Evolutionary conservation across 495 filamentous ascomycete genomes (phyloP), one percentile per base, ranked within the genome.

Genomic region (Hypoxylon fragiforme): DNA sequence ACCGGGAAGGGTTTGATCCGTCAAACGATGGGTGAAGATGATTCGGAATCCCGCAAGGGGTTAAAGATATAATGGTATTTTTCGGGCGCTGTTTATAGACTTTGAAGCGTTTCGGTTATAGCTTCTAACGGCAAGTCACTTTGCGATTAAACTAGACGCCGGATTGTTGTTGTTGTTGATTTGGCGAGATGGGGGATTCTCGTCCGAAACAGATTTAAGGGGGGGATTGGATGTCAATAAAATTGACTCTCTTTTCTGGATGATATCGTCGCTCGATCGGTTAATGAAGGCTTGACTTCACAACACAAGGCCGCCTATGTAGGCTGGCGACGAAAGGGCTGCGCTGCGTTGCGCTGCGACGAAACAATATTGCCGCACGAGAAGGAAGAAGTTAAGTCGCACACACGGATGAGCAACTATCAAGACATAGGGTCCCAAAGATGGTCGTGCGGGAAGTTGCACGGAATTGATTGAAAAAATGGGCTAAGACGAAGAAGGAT

Each of bases 381-480:
- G 51, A 31, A 42, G 39, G 16, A 54, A 32, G 53, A 34, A 21
- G 39, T 38, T 18, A 52, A 56, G 58, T 56, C 52, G 58, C 46
- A 50, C 54, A 62, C 58, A 40, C 51, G 47, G 43, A 56, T 57
- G 49, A 30, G 26, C 21, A 28, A 52, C 42, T 13, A 28, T 53
- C 44, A 56, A 62, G 58, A 56, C 58, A 62, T 56, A 56, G 18
- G 46, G 30, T 46, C 52, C 34, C 41, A 16, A 51, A 56, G 39
- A 55, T 21, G 36, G 57, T 56, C 43, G 41, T 61, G 57, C 51
- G 55, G 32, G 15, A 48, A 11, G 57, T 45, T 54, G 58, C 52
- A 62, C 58, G 52, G 48, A 62, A 57, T 53, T 53, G 58, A 52
- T 62, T 62, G 58, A 52, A 53, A 56, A 53, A 38, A 14, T 38